Base-by-base conservation (phyloP, 2,329 filamentous ascomycete species). In the Magnaporthales sp. region DNA sequence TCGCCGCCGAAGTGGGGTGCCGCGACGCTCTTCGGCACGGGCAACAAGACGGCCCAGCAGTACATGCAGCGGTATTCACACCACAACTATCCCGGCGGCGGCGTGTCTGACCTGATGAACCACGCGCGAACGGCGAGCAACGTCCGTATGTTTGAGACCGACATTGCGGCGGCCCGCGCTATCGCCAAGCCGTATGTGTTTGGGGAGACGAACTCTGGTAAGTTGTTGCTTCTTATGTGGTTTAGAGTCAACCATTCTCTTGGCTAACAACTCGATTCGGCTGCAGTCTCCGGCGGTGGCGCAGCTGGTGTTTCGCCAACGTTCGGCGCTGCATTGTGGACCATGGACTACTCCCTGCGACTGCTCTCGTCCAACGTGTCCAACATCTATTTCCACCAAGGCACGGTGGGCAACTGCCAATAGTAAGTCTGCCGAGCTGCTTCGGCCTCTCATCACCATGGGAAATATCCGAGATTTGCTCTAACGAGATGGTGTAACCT, bases 371-470 rank as follows among this genome's bases (percentile, higher is more conserved):
- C 71, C 70, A 77, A 77, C 68, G 75, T 80, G 46, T 75, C 76
- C 15, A 73, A 76, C n/a, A 73, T 74, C 0, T 84, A 83, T 69
- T 85, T 84, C 75, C 83, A 85, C 70, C 80, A 81, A 13, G 79
- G 82, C 15, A 85, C 83, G 0, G 78, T 85, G 9, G 82, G 81
- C 3, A 81, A 83, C 70, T 84, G 82, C 68, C 77, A 79, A 68
- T 83, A 83, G 70, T 63, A 29, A 29, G n/a, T 58, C 22, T 15
- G n/a, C 22, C 60, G 6, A 8, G 15, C 6, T 24, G 58, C 58
- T 8, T 62, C 58, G n/a, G 13, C 7, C 51, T 24, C 4, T 24
- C 4, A 24, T 24, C 51, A 4, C 4, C 13, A 6, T 22, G 9
- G 54, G 19, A 6, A 0, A 22, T n/a, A 15, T 24, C 51, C n/a